Evolutionary conservation across 2,329 filamentous ascomycete species (phyloP).

Genomic region (Pseudofabraea citricarpa): DNA sequence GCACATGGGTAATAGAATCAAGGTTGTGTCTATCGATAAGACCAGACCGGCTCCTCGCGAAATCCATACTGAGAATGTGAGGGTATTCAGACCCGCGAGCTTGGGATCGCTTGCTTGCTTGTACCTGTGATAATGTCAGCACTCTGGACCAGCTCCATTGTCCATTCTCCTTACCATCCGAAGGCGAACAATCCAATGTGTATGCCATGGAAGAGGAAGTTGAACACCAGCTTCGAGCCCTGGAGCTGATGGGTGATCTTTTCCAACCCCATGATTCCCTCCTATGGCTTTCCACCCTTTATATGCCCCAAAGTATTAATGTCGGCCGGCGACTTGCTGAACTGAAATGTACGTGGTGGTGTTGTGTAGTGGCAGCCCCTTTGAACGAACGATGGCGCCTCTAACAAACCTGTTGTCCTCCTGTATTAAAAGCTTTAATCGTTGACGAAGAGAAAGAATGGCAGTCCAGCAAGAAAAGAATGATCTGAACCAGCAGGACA

Average conservation of each 20-base stretch:
- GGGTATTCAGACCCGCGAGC: slow-evolving; percentile 72
- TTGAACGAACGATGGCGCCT: slow-evolving; percentile 11
- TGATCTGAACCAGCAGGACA: slow-evolving; percentile 58
- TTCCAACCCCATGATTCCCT: slow-evolving; percentile 20
- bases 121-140: slow-evolving; percentile 52
- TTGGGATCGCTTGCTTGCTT: slow-evolving; percentile 67
- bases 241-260: slow-evolving; percentile 60
- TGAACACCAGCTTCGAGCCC: slow-evolving; percentile 69
- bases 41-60: slow-evolving; percentile 89
- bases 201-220: slow-evolving; percentile 73
- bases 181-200: slow-evolving; percentile 76
- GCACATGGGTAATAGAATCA: slow-evolving; percentile 94
- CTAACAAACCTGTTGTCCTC: slow-evolving; percentile 16
- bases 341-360: slow-evolving; percentile 16
- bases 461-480: slow-evolving; percentile 36
- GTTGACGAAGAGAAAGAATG: slow-evolving; percentile 28
- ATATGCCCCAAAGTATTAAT: slow-evolving; percentile 29
- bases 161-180: slow-evolving; percentile 64
- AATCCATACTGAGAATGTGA: slow-evolving; percentile 90
- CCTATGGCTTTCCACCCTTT: slow-evolving; percentile 7
- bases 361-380: slow-evolving; percentile 18
- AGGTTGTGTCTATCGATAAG: slow-evolving; percentile 74
- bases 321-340: slow-evolving; percentile 53
- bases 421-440: slow-evolving; percentile 26
- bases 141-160: not conserved